phyloP scores from a whole-genome alignment of 345 rosid genomes.

The Limnanthes douglasii region DNA sequence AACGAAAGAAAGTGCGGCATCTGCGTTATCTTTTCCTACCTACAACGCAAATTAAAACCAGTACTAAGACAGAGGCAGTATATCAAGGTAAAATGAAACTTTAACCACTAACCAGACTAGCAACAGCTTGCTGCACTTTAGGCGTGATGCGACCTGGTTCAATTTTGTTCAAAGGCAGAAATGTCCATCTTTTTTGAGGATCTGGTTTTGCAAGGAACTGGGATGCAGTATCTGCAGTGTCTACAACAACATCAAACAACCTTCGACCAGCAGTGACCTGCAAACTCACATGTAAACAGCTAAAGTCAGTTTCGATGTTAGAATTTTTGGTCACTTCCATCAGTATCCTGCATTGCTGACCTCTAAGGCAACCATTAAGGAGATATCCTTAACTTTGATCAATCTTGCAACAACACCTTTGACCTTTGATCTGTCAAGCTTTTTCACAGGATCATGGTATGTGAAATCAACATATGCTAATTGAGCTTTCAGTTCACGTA shows the following conservation, averaged over 20 bases:
- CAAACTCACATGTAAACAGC: slow-evolving; percentile 8
- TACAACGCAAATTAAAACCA: too few relatives aligned
- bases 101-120: slow-evolving; percentile 39
- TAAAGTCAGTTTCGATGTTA: slow-evolving; percentile 6
- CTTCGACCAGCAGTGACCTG: slow-evolving; percentile 94
- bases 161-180: slow-evolving; percentile 86
- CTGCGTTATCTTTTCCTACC: slow-evolving; percentile 92
- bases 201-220: slow-evolving; percentile 89
- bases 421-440: slow-evolving; percentile 85
- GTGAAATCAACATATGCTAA: slow-evolving; percentile 74
- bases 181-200: slow-evolving; percentile 81
- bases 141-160: slow-evolving; percentile 35
- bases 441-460: slow-evolving; percentile 70
- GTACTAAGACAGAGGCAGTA: too few relatives aligned
- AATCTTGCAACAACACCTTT: slow-evolving; percentile 95
- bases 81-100: too few relatives aligned
- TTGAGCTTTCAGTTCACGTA: slow-evolving; percentile 54
- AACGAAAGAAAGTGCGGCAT: slow-evolving; percentile 85
- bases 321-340: slow-evolving; percentile 1
- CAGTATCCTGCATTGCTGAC: slow-evolving; percentile 19
- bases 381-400: slow-evolving; percentile 68
- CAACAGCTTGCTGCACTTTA: slow-evolving; percentile 47
- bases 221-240: slow-evolving; percentile 81
- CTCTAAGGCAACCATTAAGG: slow-evolving; percentile 88
- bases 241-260: slow-evolving; percentile 82